A percentile compares a stretch with the other conserved stretches of the same genome.
Evolutionary conservation across 2,329 filamentous ascomycete species (phyloP).

Genomic region (Periconia macrospinosa): DNA sequence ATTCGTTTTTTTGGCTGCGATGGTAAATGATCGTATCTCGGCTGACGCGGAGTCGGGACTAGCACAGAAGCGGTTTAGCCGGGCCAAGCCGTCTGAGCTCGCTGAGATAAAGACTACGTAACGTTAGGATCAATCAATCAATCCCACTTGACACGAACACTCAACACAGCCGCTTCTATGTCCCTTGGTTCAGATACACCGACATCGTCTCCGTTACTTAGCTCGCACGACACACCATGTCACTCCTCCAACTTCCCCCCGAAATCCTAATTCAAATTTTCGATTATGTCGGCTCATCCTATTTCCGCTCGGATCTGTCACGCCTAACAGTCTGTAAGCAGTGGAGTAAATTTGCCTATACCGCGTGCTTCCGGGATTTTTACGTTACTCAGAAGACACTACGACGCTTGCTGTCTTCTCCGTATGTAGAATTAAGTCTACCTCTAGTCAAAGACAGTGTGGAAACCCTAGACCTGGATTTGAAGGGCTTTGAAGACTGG

Average conservation of each 20-base stretch:
- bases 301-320: conserved; percentile 22
- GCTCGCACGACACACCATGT: conserved; percentile 17
- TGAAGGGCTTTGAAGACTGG: conserved; percentile 23
- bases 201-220: conserved; percentile 13
- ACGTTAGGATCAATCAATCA: too few species aligned
- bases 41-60: too few species aligned
- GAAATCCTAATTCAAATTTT: conserved; percentile 21
- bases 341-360: conserved; percentile 20
- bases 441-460: conserved; percentile 21
- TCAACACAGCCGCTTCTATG: conserved; percentile 5
- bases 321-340: conserved; percentile 23
- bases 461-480: conserved; percentile 19
- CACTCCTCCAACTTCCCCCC: conserved; percentile 20
- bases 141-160: conserved; percentile 6
- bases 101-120: too few species aligned
- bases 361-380: conserved; percentile 20
- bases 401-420: conserved; percentile 21
- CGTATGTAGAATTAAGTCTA: conserved; percentile 17
- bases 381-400: conserved; percentile 19
- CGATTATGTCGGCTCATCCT: conserved; percentile 20
- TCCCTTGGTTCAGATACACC: conserved; percentile 1
- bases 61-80: too few species aligned
- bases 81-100: too few species aligned
- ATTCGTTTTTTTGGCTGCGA: too few species aligned
- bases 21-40: too few species aligned